Percentiles rank a stretch among this genome's conserved stretches.
These are phyloP conservation scores for Saccharomyces hybrid DNA, from an alignment of 1,139 yeast genomes.

Conservation along the genomic window DNA sequence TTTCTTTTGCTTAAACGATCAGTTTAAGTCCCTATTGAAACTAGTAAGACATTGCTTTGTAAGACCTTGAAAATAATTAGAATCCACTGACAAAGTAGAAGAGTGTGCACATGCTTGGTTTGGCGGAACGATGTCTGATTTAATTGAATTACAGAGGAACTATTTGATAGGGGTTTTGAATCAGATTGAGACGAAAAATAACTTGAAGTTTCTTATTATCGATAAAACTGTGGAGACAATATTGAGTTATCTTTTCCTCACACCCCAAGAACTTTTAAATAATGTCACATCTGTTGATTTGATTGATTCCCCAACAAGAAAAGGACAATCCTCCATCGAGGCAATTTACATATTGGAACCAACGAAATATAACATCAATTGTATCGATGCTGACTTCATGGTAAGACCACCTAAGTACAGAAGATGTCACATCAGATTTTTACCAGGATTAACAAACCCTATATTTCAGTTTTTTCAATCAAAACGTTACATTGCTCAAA, in stretches of 20 bases:
- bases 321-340: slow-evolving; percentile 44
- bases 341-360: slow-evolving; percentile 58
- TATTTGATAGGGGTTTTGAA: slow-evolving; percentile 21
- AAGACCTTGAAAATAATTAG: neutral
- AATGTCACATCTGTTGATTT: slow-evolving; percentile 44
- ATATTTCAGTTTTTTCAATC: slow-evolving; percentile 27
- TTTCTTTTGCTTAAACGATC: neutral
- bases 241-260: slow-evolving; percentile 31
- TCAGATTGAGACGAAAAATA: slow-evolving; percentile 27
- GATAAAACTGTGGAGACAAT: slow-evolving; percentile 36
- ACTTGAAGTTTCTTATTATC: slow-evolving; percentile 37
- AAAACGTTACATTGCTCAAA: slow-evolving; percentile 29
- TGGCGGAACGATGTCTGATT: slow-evolving; percentile 24
- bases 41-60: neutral
- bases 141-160: slow-evolving; percentile 28
- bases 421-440: slow-evolving; percentile 48
- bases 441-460: slow-evolving; percentile 42
- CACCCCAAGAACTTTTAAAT: slow-evolving; percentile 34
- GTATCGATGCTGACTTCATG: slow-evolving; percentile 53
- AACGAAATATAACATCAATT: slow-evolving; percentile 44
- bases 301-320: slow-evolving; percentile 43
- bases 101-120: neutral
- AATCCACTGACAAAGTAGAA: neutral
- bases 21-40: neutral
- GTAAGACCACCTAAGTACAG: slow-evolving; percentile 48